Evolutionary conservation across 2,329 filamentous ascomycete species (phyloP).

Genomic region (Epichloe sp.): DNA sequence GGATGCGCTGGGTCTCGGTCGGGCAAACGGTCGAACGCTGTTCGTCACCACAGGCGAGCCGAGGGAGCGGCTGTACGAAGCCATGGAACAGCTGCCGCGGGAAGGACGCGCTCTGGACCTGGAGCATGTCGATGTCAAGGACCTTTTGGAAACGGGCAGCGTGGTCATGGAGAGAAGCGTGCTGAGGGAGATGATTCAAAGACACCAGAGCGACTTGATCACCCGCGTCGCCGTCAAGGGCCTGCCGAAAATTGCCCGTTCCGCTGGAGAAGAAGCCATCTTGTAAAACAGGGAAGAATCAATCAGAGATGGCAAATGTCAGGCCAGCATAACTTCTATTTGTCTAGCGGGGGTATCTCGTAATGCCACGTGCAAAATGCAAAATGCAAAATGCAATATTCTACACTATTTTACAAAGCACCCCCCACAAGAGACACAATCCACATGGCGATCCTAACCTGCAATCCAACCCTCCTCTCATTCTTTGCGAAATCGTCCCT

Average conservation of each 20-base stretch:
- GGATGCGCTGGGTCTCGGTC: constrained; percentile 55
- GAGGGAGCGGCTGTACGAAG: constrained; percentile 50
- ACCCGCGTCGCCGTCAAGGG: constrained; percentile 33
- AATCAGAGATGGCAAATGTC: neutral
- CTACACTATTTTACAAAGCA: constrained; percentile 46
- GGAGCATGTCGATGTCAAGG: constrained; percentile 88
- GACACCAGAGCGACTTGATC: constrained; percentile 56
- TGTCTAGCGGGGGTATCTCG: constrained; percentile 2
- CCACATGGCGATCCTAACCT: constrained; percentile 87
- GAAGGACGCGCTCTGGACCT: constrained; percentile 58
- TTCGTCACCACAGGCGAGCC: constrained; percentile 58
- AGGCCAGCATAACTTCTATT: neutral
- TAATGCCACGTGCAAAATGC: neutral
- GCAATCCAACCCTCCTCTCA: constrained; percentile 73
- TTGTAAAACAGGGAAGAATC: neutral
- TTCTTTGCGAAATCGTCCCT: constrained; percentile 67
- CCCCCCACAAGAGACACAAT: constrained; percentile 83
- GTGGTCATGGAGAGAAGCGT: constrained; percentile 78
- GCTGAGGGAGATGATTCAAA: constrained; percentile 58
- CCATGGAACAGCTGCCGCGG: constrained; percentile 48
- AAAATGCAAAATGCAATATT: neutral
- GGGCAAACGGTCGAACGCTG: constrained; percentile 54
- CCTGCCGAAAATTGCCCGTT: constrained; percentile 19
- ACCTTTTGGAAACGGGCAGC: constrained; percentile 72
- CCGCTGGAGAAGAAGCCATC: constrained; percentile 15